A percentile compares a stretch with the other conserved stretches of the same genome.
phyloP scores from a whole-genome alignment of 2,329 filamentous ascomycete genomes.

The Paramyrothecium sp. region DNA sequence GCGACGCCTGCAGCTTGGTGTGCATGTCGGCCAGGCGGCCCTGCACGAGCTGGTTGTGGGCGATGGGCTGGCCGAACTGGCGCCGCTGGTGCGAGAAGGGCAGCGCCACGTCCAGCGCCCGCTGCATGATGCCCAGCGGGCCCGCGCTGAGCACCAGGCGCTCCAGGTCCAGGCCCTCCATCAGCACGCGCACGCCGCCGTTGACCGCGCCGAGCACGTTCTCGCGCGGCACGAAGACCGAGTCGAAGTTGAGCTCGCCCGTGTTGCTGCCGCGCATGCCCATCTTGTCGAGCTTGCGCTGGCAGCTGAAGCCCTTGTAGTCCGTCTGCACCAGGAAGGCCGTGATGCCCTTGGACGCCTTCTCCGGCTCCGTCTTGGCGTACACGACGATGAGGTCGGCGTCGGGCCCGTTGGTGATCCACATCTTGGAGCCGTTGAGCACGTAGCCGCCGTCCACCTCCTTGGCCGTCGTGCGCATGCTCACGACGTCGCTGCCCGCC shows the following conservation, averaged over 20 bases:
- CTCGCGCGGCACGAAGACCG: constrained; percentile 81
- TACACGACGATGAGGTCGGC: constrained; percentile 95
- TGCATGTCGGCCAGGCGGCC: constrained; percentile 97
- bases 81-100: constrained; percentile 87
- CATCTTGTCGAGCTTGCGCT: constrained; percentile 93
- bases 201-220: constrained; percentile 80
- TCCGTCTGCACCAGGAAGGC: constrained; percentile 83
- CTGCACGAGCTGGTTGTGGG: constrained; percentile 90
- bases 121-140: constrained; percentile 92
- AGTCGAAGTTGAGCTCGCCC: constrained; percentile 87
- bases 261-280: constrained; percentile 98
- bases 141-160: constrained; percentile 88
- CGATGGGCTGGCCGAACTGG: constrained; percentile 85
- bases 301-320: constrained; percentile 75
- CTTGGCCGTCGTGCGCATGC: constrained; percentile 86
- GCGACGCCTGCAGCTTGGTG: constrained; percentile 80
- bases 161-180: constrained; percentile 95
- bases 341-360: constrained; percentile 86
- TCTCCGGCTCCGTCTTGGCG: constrained; percentile 83
- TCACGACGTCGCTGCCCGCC: constrained; percentile 89
- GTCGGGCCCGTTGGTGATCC: constrained; percentile 98
- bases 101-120: constrained; percentile 77
- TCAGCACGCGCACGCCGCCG: constrained; percentile 83
- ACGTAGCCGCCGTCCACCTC: constrained; percentile 81
- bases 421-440: constrained; percentile 94